These are phyloP conservation scores for Eutrema salsugineum DNA, from an alignment of 441 rosid species.

Conservation along the genomic window DNA sequence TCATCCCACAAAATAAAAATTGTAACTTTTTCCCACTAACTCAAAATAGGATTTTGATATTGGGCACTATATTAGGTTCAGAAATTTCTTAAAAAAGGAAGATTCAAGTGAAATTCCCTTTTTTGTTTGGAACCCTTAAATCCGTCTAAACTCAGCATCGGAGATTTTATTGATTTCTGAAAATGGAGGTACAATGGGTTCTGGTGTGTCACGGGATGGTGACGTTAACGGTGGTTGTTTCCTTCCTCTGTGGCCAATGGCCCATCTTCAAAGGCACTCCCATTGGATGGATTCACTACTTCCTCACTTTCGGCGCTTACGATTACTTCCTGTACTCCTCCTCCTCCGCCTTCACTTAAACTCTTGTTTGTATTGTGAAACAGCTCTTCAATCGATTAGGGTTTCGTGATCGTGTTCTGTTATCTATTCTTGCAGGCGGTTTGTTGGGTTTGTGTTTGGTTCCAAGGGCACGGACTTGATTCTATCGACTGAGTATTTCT, in stretches of 20 bases:
- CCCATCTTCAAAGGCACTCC: constrained; percentile 87
- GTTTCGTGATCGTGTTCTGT: constrained; percentile 11
- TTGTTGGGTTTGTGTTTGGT: constrained; percentile 60
- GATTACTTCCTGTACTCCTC: constrained; percentile 61
- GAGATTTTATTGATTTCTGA: neutral
- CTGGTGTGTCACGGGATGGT: constrained; percentile 60
- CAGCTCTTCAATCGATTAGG: neutral
- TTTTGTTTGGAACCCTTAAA: neutral
- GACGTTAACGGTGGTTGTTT: constrained; percentile 58
- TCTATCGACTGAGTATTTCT: constrained; percentile 58
- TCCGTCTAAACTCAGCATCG: neutral
- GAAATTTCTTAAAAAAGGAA: neutral
- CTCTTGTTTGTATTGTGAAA: neutral
- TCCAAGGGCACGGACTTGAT: constrained; percentile 49
- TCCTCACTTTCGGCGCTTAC: constrained; percentile 90
- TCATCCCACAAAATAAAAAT: neutral
- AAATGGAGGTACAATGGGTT: constrained; percentile 63
- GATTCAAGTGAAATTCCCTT: neutral
- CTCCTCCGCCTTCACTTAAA: neutral
- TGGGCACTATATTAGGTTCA: neutral
- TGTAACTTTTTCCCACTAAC: neutral
- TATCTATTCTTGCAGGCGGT: constrained; percentile 16
- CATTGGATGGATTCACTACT: constrained; percentile 63
- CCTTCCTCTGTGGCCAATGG: constrained; percentile 96
- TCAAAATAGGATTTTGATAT: no score